phyloP scores from a whole-genome alignment of 768 basidiomycete species.

The Xerocomellus amylosporus region DNA sequence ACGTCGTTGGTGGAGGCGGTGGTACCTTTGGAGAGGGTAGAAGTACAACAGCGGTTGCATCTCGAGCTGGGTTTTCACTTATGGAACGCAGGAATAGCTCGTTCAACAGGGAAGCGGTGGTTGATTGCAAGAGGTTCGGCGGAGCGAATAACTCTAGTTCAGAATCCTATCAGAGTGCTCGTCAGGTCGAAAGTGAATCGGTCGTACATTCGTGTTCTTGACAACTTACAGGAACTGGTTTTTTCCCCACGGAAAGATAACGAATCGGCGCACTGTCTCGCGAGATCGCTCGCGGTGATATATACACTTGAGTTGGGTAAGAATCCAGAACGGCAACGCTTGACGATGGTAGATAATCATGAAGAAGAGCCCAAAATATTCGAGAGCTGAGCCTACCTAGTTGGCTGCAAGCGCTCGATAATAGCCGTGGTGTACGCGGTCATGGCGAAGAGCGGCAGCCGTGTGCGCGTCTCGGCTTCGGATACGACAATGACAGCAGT shows the following conservation, averaged over 20 bases:
- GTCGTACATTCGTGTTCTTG: neutral
- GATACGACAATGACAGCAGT: conserved; percentile 48
- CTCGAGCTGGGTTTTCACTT: neutral
- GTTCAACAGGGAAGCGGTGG: conserved; percentile 52
- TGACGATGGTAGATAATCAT: neutral
- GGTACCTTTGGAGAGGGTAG: conserved; percentile 48
- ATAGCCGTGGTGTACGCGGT: conserved; percentile 45
- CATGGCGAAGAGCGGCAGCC: conserved; percentile 51
- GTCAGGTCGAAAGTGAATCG: neutral
- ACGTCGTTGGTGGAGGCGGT: conserved; percentile 39
- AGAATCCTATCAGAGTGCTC: conserved; percentile 26
- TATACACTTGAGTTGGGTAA: conserved; percentile 51
- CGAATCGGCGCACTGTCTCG: conserved; percentile 50
- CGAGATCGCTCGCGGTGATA: conserved; percentile 34
- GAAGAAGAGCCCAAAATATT: neutral
- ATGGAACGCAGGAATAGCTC: conserved; percentile 15
- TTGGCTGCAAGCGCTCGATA: conserved; percentile 44
- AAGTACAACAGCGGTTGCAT: conserved; percentile 34
- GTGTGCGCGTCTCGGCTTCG: conserved; percentile 42
- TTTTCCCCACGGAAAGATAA: conserved; percentile 41
- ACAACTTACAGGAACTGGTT: conserved; percentile 8
- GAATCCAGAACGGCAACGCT: conserved; percentile 53
- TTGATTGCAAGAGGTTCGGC: conserved; percentile 56
- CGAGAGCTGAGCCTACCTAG: conserved; percentile 35
- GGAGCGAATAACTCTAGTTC: conserved; percentile 43